Evolutionary conservation across 129 eudicot genomes (phyloP), one percentile per base, ranked within the genome.

Genomic region (Tanacetum coccineum): DNA sequence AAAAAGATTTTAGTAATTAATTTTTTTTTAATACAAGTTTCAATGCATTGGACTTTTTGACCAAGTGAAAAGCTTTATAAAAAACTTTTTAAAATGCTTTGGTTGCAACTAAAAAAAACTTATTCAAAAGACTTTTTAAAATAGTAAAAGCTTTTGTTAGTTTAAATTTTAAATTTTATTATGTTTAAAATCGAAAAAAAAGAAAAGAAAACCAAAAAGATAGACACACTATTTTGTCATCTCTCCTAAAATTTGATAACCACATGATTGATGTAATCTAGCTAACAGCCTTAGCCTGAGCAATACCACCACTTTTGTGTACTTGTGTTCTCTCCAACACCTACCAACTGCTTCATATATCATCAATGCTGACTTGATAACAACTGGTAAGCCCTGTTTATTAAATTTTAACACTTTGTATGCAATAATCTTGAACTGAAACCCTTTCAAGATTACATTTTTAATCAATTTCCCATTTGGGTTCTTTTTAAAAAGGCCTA

Each of bases 261-360:
- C 80, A 76, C 80, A 68, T 22, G 59, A 76, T 61, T 42, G 56
- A 9, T 68, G 66, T 42, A 61, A 51, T 76, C 65, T 60, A 20
- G 74, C 54, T 28, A 59, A 53, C 65, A 63, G 70, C 64, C 77
- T 72, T 65, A 74, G 62, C 74, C 26, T 74, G 62, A 60, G 49
- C 13, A 13, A 15, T 61, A 60, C 68, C 79, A 68, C 36, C 30
- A 60, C 1, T 49, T 60, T 20, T 59, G 60, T 66, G 45, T 46
- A 46, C 72, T 56, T 68, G 62, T 46, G 26, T 15, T 58, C 28
- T 53, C 73, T 59, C 21, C 67, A 70, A 55, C 67, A 46, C 58
- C 45, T 22, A 51, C 55, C 36, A 66, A 21, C 52, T 13, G 62
- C 61, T 74, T 48, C 68, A 46, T 14, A 22, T 36, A 52, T 75